These are phyloP conservation scores for Tylopilus sp. DNA, from an alignment of 768 basidiomycete genomes.

Conservation along the genomic window DNA sequence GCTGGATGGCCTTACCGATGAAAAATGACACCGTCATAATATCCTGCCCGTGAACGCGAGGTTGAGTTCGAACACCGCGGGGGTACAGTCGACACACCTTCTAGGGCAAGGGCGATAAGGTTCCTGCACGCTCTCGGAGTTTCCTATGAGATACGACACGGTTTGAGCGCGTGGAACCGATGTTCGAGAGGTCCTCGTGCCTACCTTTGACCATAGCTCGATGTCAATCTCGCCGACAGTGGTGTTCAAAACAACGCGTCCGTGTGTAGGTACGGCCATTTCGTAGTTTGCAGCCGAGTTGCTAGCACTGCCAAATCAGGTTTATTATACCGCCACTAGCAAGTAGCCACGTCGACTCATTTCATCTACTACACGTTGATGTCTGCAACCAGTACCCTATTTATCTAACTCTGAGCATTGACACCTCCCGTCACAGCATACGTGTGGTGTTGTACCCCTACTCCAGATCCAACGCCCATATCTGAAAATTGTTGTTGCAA, in stretches of 20 bases:
- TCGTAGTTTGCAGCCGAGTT: no score
- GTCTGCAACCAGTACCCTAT: neutral
- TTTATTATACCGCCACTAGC: conserved; percentile 11
- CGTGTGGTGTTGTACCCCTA: conserved; percentile 20
- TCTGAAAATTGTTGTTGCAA: conserved; percentile 32
- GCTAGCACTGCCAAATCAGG: neutral
- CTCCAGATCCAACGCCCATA: conserved; percentile 24
- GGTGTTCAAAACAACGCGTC: conserved; percentile 84
- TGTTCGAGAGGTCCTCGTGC: conserved; percentile 1
- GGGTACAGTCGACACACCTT: conserved; percentile 56
- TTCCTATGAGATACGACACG: conserved; percentile 50
- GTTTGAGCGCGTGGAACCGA: neutral
- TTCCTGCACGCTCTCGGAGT: conserved; percentile 92
- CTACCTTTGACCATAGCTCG: conserved; percentile 89
- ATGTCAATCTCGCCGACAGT: conserved; percentile 87
- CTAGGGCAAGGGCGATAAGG: conserved; percentile 83
- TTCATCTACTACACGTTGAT: no score
- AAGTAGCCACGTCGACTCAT: no score
- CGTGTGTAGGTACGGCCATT: conserved; percentile 85
- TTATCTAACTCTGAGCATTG: conserved; percentile 16
- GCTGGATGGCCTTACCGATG: conserved; percentile 64
- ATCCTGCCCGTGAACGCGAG: conserved; percentile 49
- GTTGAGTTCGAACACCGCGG: conserved; percentile 3
- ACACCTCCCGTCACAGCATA: conserved; percentile 19
- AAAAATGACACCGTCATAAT: conserved; percentile 94